Percentiles rank a stretch among this genome's conserved stretches.
phyloP scores from a whole-genome alignment of 805 yeast species.

The Lipomyces orientalis region DNA sequence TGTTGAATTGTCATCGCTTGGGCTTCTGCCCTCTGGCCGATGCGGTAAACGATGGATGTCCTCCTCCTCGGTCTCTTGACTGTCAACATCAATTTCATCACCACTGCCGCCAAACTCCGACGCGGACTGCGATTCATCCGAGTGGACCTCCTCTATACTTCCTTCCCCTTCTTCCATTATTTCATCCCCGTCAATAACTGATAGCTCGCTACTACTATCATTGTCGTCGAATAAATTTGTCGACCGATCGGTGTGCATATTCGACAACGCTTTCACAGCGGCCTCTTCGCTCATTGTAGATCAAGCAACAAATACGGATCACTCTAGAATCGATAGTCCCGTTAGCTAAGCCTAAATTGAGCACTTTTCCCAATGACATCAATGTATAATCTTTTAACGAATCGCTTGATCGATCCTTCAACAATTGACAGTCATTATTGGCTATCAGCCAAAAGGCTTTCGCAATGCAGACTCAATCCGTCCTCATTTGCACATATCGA shows the following conservation, averaged over 20 bases:
- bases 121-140: conserved; percentile 12
- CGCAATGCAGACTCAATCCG: not conserved
- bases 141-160: conserved; percentile 2
- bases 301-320: not conserved
- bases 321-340: not conserved
- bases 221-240: conserved; percentile 3
- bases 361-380: not conserved
- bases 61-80: conserved; percentile 35
- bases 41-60: conserved; percentile 14
- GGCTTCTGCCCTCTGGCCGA: not conserved
- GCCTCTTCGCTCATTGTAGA: conserved; percentile 32
- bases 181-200: conserved; percentile 17
- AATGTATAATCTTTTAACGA: not conserved
- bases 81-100: conserved; percentile 27
- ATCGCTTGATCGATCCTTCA: not conserved
- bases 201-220: conserved; percentile 22
- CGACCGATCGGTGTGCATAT: conserved; percentile 29
- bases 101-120: conserved; percentile 19
- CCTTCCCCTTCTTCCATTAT: conserved; percentile 8
- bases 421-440: not conserved
- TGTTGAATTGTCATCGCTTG: not conserved
- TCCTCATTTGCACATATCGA: not conserved
- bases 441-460: not conserved
- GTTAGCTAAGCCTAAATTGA: not conserved
- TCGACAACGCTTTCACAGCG: conserved; percentile 31